Conservation (phyloP, 1,284 basidiomycete species). For the Afroboletus lepidellus region DNA sequence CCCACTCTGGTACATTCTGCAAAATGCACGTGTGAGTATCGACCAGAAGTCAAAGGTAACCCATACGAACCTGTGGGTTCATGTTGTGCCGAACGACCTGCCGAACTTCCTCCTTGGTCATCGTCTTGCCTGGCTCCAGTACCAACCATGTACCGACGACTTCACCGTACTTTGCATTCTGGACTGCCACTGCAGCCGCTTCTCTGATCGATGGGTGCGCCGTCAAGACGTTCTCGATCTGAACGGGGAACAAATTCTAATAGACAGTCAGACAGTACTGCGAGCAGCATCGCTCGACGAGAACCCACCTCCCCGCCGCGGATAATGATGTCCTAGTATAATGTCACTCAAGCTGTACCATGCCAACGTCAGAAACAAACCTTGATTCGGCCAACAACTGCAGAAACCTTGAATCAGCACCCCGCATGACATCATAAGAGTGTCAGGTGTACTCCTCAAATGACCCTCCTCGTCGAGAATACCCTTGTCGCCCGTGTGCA, state of each 20-base stretch:
- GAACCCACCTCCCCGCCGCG: constrained; percentile 73
- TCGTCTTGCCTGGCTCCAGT: constrained; percentile 40
- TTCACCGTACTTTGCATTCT: constrained; percentile 69
- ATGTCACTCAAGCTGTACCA: constrained; percentile 3
- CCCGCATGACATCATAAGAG: background rate
- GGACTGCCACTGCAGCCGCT: constrained; percentile 74
- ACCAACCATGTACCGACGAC: constrained; percentile 79
- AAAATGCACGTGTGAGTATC: background rate
- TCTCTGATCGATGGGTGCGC: constrained; percentile 64
- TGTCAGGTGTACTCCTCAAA: constrained; percentile 51
- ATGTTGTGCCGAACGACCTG: constrained; percentile 53
- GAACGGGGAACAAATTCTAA: constrained; percentile 81
- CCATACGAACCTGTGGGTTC: constrained; percentile 80
- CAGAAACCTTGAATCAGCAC: constrained; percentile 5
- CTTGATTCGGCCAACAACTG: constrained; percentile 79
- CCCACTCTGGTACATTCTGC: constrained; percentile 76
- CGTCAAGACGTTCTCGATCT: constrained; percentile 79
- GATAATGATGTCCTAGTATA: constrained; percentile 75
- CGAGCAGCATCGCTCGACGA: background rate
- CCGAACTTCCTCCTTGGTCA: constrained; percentile 53
- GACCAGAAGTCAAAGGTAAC: too few relatives aligned
- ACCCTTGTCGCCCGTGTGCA: constrained; percentile 83
- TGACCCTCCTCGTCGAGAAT: constrained; percentile 85
- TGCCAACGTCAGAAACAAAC: constrained; percentile 30
- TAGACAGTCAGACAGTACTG: background rate